Evolutionary conservation across 345 rosid genomes (phyloP), one percentile per base, ranked within the genome.

Genomic region (Mallotus nudiflorus): DNA sequence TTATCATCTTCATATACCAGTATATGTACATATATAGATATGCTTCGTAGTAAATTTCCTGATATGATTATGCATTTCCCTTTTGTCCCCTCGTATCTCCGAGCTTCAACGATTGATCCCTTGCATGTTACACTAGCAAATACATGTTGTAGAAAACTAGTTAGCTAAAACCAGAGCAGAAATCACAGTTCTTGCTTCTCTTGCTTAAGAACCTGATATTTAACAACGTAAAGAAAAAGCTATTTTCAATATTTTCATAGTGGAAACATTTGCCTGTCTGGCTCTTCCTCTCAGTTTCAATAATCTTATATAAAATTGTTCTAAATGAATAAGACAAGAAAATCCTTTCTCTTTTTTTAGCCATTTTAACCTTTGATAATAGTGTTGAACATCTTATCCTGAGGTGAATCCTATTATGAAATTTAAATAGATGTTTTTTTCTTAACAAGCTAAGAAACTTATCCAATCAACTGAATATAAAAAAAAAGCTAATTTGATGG

Each of bases 111-210:
- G 20, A 89, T 82, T 15, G 82, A 87, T 19, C 77, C 87, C 11
- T 66, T 89, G 48, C 19, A 33, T 53, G 18, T 78, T 89, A 0
- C 81, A 89, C 18, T 78, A 80, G 27, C 82, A 87, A 18, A 85
- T 89, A 72, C 85, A 81, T 37, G 50, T 57, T 24, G 73, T 64
- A 2, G 84, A 83, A 65, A 75, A 51, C 62, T 75, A 84, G 51
- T 29, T 91, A 19, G 87, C 87, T 1, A 78, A 66, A 66, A 83
- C 82, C 13, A 82, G 37, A 71, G 92, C 91, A 22, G 83, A 89
- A 65, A 75, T 83, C 10, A 73, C 82, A 1, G 67, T 78, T 16
- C 62, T 69, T 24, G 42, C 11, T 13, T 69, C 74, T 4, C 69
- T 40, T 19, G 58, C 46, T 42, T 12, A 42, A 42, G 13, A 42